phyloP scores from a whole-genome alignment of 345 rosid genomes.

The Dipteronia sinensis region DNA sequence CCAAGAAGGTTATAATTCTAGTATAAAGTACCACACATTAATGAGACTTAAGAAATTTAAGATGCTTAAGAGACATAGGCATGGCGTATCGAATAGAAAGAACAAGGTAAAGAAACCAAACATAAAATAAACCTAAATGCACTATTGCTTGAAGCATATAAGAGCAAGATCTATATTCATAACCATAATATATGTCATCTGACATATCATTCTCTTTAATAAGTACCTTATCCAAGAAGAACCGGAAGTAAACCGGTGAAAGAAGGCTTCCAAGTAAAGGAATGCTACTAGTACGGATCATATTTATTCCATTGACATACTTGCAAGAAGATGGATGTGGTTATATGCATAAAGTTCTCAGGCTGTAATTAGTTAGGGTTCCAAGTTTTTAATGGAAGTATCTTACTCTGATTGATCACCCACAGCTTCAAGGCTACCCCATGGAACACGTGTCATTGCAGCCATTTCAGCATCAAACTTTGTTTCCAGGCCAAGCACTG shows the following conservation, averaged over 20 bases:
- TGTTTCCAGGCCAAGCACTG: conserved; percentile 93
- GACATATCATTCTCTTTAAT: not conserved
- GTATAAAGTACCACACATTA: not conserved
- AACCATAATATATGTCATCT: conserved; percentile 5
- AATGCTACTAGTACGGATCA: conserved; percentile 57
- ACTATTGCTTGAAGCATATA: not conserved
- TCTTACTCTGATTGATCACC: conserved; percentile 97
- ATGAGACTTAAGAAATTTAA: not conserved
- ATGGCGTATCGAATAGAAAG: not conserved
- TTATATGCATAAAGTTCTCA: conserved; percentile 17
- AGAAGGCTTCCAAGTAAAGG: conserved; percentile 71
- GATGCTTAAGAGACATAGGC: not conserved
- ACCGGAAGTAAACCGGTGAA: conserved; percentile 69
- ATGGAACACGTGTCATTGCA: conserved; percentile 91
- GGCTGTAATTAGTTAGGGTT: not conserved
- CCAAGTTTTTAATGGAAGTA: not conserved
- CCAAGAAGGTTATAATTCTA: not conserved
- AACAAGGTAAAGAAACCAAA: not conserved
- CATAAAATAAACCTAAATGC: not conserved
- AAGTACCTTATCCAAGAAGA: conserved; percentile 79
- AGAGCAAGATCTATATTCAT: not conserved
- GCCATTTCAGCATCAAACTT: conserved; percentile 97
- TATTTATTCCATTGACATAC: conserved; percentile 67
- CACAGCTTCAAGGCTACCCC: conserved; percentile 97
- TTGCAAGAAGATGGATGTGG: conserved; percentile 45